Evolutionary conservation across 495 filamentous ascomycete genomes (phyloP).

Genomic region (Penicillium paradoxum): DNA sequence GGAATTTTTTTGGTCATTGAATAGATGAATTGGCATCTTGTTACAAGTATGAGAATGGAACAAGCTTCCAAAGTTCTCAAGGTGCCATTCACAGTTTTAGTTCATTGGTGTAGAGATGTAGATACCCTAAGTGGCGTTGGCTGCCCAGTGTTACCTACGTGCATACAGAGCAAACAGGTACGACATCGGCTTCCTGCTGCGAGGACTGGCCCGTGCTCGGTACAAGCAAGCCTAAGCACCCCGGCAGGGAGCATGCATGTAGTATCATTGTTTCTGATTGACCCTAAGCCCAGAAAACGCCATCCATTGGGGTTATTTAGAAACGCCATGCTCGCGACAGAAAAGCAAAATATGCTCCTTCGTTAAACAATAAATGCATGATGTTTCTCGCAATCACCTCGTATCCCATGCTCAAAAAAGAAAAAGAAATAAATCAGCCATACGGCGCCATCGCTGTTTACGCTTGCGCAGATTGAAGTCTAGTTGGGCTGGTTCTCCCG

Average conservation of each 20-base stretch:
- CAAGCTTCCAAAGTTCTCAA: too few relatives aligned
- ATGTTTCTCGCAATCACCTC: neutral
- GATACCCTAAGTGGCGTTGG: too few relatives aligned
- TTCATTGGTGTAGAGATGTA: too few relatives aligned
- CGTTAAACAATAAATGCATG: constrained; percentile 10
- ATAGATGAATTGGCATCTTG: too few relatives aligned
- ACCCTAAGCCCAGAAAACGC: constrained; percentile 11
- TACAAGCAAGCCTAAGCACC: constrained; percentile 3
- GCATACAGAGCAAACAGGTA: neutral
- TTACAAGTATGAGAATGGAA: too few relatives aligned
- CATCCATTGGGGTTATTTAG: constrained; percentile 11
- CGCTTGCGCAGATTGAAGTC: neutral
- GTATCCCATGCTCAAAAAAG: constrained; percentile 14
- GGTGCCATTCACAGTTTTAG: too few relatives aligned
- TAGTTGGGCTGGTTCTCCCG: constrained; percentile 75
- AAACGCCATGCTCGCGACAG: constrained; percentile 26
- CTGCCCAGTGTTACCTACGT: neutral
- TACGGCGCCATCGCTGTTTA: neutral
- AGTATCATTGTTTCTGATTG: constrained; percentile 1
- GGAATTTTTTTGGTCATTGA: too few relatives aligned
- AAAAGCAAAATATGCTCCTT: constrained; percentile 19
- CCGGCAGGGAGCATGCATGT: neutral
- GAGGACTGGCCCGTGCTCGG: neutral
- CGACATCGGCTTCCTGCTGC: neutral
- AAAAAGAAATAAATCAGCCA: constrained; percentile 11